Evolutionary conservation across 2,329 filamentous ascomycete species (phyloP).

Genomic region (Trichoderma sp.): DNA sequence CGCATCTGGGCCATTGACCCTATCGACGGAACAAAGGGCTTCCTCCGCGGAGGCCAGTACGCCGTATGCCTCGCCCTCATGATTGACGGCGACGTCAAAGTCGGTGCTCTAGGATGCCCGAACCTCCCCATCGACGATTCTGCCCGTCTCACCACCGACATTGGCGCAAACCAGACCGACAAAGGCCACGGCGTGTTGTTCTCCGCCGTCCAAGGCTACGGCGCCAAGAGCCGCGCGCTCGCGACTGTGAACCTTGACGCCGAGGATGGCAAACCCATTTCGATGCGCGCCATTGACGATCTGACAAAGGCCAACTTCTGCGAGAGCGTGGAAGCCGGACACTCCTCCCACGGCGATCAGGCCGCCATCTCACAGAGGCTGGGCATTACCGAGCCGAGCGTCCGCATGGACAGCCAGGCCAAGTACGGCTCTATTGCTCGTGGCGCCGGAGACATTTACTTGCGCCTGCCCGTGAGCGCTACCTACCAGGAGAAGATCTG

Average conservation of each 20-base stretch:
- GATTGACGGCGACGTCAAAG: slow-evolving; percentile 89
- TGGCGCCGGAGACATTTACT: slow-evolving; percentile 91
- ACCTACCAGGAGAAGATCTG: slow-evolving; percentile 99
- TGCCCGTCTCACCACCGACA: slow-evolving; percentile 59
- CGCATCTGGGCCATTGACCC: slow-evolving; percentile 96
- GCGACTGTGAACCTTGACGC: slow-evolving; percentile 41
- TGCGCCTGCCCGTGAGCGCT: slow-evolving; percentile 80
- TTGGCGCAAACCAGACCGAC: slow-evolving; percentile 73
- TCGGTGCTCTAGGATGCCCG: slow-evolving; percentile 92
- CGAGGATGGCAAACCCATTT: slow-evolving; percentile 61
- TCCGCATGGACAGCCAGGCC: slow-evolving; percentile 96
- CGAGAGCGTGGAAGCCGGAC: slow-evolving; percentile 91
- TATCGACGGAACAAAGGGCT: slow-evolving; percentile 97
- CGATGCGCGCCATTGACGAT: slow-evolving; percentile 75
- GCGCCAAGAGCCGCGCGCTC: slow-evolving; percentile 78
- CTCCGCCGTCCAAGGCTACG: slow-evolving; percentile 76
- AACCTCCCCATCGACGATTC: slow-evolving; percentile 89
- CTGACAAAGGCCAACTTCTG: slow-evolving; percentile 87
- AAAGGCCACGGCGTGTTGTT: slow-evolving; percentile 85
- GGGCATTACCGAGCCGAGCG: slow-evolving; percentile 84
- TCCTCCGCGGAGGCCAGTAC: slow-evolving; percentile 94
- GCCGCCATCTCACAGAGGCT: slow-evolving; percentile 76
- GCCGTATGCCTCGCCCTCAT: slow-evolving; percentile 91
- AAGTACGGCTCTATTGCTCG: slow-evolving; percentile 96
- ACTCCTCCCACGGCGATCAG: slow-evolving; percentile 88